Base-by-base conservation (phyloP, 2,329 filamentous ascomycete genomes). In the Phoma herbarum region DNA sequence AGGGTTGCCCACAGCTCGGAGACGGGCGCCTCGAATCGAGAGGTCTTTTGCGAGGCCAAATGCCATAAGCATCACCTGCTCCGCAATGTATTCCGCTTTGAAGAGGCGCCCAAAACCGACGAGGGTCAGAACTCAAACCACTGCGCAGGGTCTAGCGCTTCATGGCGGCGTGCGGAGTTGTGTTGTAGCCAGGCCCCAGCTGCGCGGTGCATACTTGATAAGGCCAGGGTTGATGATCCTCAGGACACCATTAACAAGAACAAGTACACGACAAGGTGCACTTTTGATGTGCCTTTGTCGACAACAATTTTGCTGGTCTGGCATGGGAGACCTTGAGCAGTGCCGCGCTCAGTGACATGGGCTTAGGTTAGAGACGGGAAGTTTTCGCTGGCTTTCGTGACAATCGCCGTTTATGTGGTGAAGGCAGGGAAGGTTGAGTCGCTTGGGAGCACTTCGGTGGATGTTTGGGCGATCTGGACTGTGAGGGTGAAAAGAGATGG, bases 91-190 rank as follows among this genome's bases (percentile, higher is more conserved):
- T 33, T 26, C 33, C 42, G 9, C 2, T 28, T 47, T 28, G 10
- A 22, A 39, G n/a, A 39, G 22, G 20, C 20, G 49, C 44, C 28
- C 25, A 28, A 48, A 10, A 39, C 45, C 31, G 45, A 48, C 25
- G 23, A 26, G 28, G 42, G 44, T 53, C 37, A 50, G 31, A 50
- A 53, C 39, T 26, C 49, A 59, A 49, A 52, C 56, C 50, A 53
- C 11, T 51, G 54, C 26, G 16, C 48, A 57, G 42, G 39, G 25
- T 20, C 23, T 18, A 49, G 18, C 29, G 18, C 39, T 29, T 44
- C 16, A 20, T 41, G 23, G 26, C 23, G 25, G 29, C 33, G 23
- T 44, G 49, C 44, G 28, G 48, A 26, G 48, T 57, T 25, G 25
- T 20, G 18, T 20, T 20, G 14, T 20, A 18, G 6, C 20, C 25